phyloP scores from a whole-genome alignment of 768 basidiomycete species.

The Stropharia rugosoannulata region DNA sequence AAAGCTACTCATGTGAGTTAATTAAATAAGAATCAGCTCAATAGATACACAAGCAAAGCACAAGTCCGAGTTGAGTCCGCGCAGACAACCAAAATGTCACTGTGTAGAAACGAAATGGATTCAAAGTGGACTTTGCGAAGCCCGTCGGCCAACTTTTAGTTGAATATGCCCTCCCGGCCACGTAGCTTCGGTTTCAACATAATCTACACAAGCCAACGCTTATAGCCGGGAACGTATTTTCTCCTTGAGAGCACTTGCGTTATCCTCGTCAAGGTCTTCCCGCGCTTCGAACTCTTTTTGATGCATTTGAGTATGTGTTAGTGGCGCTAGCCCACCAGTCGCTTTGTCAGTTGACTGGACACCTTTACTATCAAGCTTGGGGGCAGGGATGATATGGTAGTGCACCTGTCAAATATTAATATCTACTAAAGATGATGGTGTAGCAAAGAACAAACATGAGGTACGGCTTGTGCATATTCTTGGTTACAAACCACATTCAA shows the following conservation, averaged over 20 bases:
- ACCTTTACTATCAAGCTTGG: constrained; percentile 32
- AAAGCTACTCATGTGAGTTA: too few relatives aligned
- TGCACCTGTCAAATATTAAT: constrained; percentile 51
- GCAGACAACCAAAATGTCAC: too few relatives aligned
- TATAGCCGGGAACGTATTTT: constrained; percentile 17
- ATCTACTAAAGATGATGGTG: neutral
- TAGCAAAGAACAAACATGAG: constrained; percentile 50
- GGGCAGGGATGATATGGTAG: constrained; percentile 77
- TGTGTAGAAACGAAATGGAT: too few relatives aligned
- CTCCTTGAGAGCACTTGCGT: constrained; percentile 40
- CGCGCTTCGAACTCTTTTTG: constrained; percentile 56
- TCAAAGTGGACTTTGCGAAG: too few relatives aligned
- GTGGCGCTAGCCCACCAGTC: constrained; percentile 20
- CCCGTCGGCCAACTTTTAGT: too few relatives aligned
- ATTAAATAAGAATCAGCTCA: too few relatives aligned
- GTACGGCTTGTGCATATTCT: constrained; percentile 78
- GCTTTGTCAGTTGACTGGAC: constrained; percentile 8
- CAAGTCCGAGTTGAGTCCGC: too few relatives aligned
- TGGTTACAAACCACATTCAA: constrained; percentile 81
- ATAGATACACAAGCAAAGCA: too few relatives aligned
- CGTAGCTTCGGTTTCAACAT: too few relatives aligned
- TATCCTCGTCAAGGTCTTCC: constrained; percentile 58
- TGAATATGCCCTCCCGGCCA: too few relatives aligned
- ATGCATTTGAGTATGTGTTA: constrained; percentile 56
- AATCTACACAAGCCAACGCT: neutral